Conservation (phyloP, 2,329 filamentous ascomycete genomes). For the Cordyceps tenuipes region DNA sequence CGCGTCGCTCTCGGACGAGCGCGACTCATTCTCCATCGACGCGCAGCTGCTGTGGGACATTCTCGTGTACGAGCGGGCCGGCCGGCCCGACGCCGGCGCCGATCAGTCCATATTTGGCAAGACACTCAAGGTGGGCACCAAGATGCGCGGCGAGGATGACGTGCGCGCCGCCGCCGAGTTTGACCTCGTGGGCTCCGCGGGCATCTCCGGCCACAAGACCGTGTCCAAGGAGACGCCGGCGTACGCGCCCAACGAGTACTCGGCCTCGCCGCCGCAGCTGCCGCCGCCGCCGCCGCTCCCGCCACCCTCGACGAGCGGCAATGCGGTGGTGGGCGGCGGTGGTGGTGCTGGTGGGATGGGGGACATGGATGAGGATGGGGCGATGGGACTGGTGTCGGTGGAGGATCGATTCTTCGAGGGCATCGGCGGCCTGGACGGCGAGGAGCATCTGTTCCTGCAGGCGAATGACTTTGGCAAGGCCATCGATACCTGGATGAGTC, state of each 20-base stretch:
- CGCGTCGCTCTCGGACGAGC: not conserved
- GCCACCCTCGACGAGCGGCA: too few relatives aligned
- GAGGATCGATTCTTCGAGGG: conserved; percentile 18
- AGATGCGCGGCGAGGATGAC: conserved; percentile 1
- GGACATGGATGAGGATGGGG: not conserved
- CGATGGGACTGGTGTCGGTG: conserved; percentile 9
- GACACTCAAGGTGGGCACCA: conserved; percentile 7
- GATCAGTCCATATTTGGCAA: conserved; percentile 20
- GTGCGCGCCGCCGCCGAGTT: conserved; percentile 22
- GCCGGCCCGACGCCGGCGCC: conserved; percentile 15
- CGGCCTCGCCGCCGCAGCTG: not conserved
- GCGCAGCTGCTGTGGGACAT: conserved; percentile 28
- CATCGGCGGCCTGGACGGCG: conserved; percentile 14
- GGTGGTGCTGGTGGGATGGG: conserved; percentile 6
- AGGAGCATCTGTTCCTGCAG: conserved; percentile 25
- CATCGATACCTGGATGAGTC: conserved; percentile 27
- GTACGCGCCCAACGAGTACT: conserved; percentile 25
- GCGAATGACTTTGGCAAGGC: conserved; percentile 27
- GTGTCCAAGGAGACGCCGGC: conserved; percentile 26
- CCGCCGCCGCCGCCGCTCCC: not conserved
- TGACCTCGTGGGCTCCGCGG: conserved; percentile 28
- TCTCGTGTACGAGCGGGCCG: conserved; percentile 28
- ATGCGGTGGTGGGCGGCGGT: not conserved
- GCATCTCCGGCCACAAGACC: conserved; percentile 29
- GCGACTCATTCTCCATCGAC: conserved; percentile 23